A percentile compares a stretch with the other conserved stretches of the same genome.
Conservation (phyloP, 805 yeast species). For the Myxozyma melibiosi region DNA sequence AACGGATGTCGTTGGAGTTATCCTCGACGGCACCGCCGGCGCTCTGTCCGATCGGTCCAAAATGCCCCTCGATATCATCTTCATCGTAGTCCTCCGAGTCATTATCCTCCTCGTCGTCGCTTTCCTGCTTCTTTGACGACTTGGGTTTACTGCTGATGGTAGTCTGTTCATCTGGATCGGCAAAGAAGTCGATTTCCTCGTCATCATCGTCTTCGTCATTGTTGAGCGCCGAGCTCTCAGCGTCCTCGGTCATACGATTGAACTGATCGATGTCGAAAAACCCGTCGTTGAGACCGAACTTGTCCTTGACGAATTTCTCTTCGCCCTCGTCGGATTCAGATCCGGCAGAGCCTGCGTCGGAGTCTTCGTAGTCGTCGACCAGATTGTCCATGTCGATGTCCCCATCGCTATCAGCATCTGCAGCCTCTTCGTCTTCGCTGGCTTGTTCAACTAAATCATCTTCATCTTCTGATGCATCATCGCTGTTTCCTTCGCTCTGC, state of each 20-base stretch:
- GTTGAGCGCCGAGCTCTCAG: conserved; percentile 20
- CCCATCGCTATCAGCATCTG: conserved; percentile 35
- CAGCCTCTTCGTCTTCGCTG: conserved; percentile 30
- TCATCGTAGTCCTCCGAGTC: conserved; percentile 37
- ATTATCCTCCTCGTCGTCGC: conserved; percentile 3
- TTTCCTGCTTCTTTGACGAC: neutral
- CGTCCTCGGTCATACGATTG: conserved; percentile 67
- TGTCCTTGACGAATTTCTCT: conserved; percentile 47
- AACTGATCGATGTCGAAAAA: conserved; percentile 85
- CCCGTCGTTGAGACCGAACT: conserved; percentile 74
- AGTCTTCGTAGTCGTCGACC: conserved; percentile 45
- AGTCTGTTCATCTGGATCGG: conserved; percentile 37
- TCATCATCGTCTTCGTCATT: conserved; percentile 49
- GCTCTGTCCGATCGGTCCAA: conserved; percentile 11
- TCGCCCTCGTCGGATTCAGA: conserved; percentile 40
- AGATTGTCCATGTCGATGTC: conserved; percentile 41
- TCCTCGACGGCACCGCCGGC: conserved; percentile 17
- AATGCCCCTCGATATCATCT: conserved; percentile 47
- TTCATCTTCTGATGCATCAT: conserved; percentile 35
- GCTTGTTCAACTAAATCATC: conserved; percentile 36
- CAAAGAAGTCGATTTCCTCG: conserved; percentile 52
- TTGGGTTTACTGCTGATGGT: neutral
- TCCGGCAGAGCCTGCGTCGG: conserved; percentile 32
- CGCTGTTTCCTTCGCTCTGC: conserved; percentile 21
- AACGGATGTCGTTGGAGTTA: conserved; percentile 41